phyloP scores from a whole-genome alignment of 768 basidiomycete genomes.

The Cystobasidium tubakii region DNA sequence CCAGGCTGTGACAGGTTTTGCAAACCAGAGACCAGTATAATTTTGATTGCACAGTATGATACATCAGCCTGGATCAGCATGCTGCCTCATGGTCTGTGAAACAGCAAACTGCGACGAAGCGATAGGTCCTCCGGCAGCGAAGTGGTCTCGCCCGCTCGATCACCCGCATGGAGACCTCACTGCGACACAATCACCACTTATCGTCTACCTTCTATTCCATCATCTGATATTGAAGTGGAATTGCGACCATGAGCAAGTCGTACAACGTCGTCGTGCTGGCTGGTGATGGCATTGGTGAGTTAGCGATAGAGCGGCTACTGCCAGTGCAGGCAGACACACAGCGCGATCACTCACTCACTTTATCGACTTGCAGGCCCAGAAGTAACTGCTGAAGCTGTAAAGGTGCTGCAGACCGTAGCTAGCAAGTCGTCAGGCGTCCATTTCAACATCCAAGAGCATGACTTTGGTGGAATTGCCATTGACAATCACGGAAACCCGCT shows the following conservation, averaged over 20 bases:
- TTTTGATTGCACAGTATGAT: no score
- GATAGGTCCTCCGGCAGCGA: background rate
- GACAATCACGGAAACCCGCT: constrained; percentile 79
- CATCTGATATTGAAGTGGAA: constrained; percentile 34
- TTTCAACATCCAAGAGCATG: constrained; percentile 66
- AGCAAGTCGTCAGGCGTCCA: constrained; percentile 59
- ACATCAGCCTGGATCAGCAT: no score
- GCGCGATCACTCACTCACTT: background rate
- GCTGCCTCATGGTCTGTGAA: no score
- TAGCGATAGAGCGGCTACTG: background rate
- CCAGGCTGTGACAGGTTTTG: no score
- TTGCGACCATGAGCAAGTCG: constrained; percentile 51
- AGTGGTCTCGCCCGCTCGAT: background rate
- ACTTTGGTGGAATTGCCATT: constrained; percentile 89
- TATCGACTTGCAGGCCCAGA: constrained; percentile 67
- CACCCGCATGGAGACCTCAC: background rate
- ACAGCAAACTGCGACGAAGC: background rate
- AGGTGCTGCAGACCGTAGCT: constrained; percentile 68
- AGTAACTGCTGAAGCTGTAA: constrained; percentile 75
- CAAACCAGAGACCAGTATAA: no score
- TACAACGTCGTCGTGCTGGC: constrained; percentile 82
- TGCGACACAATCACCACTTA: background rate
- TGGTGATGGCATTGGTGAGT: constrained; percentile 93
- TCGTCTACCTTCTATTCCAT: background rate
- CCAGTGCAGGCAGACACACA: background rate